A percentile compares a stretch with the other conserved stretches of the same genome.
These are phyloP conservation scores for Botrytis tulipae DNA, from an alignment of 2,329 filamentous ascomycete species.

Conservation along the genomic window DNA sequence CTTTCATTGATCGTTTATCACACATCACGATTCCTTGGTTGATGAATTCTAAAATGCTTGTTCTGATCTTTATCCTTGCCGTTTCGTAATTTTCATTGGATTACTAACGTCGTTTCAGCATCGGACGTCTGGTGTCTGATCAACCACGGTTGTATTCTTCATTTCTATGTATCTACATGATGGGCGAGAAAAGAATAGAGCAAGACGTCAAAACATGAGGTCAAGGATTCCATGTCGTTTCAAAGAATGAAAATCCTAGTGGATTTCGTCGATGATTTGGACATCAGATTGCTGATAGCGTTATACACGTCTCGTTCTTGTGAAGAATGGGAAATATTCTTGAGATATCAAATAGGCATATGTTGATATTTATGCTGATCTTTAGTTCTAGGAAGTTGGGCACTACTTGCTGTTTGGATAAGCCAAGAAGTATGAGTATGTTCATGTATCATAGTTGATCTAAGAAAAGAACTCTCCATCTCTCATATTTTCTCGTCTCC, in stretches of 20 bases:
- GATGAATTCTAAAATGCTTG: not conserved
- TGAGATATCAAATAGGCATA: not conserved
- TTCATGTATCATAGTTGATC: constrained; percentile 8
- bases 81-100: not conserved
- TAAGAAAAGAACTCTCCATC: constrained; percentile 20
- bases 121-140: not conserved
- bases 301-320: not conserved
- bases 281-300: not conserved
- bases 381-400: not conserved
- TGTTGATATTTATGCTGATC: not conserved
- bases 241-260: not conserved
- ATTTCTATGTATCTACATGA: not conserved
- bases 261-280: not conserved
- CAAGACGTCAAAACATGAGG: not conserved
- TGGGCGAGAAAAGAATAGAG: not conserved
- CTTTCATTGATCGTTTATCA: not conserved
- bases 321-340: not conserved
- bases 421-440: not conserved
- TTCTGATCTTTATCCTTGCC: not conserved
- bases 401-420: not conserved
- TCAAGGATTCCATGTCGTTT: not conserved
- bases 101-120: constrained; percentile 1
- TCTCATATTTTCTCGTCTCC: not conserved
- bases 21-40: not conserved
- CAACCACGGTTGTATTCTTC: not conserved